Base-by-base conservation (phyloP, 176 grass and related monocot genomes). In the Triticum aestivum region DNA sequence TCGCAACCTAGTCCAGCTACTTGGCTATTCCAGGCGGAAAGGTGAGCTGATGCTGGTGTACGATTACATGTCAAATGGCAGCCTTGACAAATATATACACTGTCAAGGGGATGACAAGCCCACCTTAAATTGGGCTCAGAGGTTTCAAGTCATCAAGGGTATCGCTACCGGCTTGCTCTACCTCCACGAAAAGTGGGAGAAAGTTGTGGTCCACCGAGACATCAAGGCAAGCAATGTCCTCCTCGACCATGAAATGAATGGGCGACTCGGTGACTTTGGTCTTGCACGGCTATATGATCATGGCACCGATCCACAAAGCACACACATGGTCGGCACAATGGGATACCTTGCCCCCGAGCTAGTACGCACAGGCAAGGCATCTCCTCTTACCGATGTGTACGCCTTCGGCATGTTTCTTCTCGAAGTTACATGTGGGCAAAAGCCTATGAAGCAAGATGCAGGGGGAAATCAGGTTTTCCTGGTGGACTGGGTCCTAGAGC, bases 11-110 rank as follows among this genome's bases (percentile, higher is more conserved):
- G 35, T 6, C 1, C 35, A 37, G 5, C 59, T 89, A 30, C 69
- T 82, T 24, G 83, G 88, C 58, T 89, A 89, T 41, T 85, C 83
- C 83, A 61, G 88, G 61, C 45, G 88, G 14, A 77, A 82, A 78
- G 88, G 83, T 30, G 78, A 90, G 7, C 83, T 86, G 0, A 61
- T 90, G 35, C 8, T 90, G 70, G 83, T 90, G 5, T 90, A 90
- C 21, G 84, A 82, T 8, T 90, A 69, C 78, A 86, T 90, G 83
- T 69, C 88, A 17, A 90, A 90, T 26, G 83, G 88, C 3, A 90
- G 78, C 62, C 78, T 86, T 1, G 78, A 90, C 24, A 90, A 71
- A 21, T 69, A 76, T 23, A 20, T 90, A 20, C 65, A 86, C 13
- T 65, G 1, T 33, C 69, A 86, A 47, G n/a, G 37, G 9, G 14